Evolutionary conservation across 306 rosid genomes (phyloP).

Genomic region (Acacia confusa): DNA sequence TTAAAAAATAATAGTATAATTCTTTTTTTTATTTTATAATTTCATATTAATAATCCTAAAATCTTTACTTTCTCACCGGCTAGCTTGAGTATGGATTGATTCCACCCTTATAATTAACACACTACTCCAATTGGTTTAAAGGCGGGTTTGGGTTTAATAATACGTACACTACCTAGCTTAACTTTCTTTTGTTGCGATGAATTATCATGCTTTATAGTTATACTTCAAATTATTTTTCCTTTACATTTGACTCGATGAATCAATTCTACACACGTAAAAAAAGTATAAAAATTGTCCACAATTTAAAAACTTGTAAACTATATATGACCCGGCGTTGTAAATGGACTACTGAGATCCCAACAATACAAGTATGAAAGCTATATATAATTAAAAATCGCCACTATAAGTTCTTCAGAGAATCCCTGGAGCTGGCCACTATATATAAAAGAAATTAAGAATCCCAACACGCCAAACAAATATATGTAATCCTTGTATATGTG

Average conservation of each 20-base stretch:
- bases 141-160: too few relatives aligned
- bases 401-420: background rate
- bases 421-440: background rate
- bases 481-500: background rate
- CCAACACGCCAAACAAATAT: background rate
- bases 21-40: too few relatives aligned
- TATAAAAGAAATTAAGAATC: background rate
- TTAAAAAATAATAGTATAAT: too few relatives aligned
- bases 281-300: background rate
- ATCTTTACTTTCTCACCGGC: too few relatives aligned
- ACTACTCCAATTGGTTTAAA: too few relatives aligned
- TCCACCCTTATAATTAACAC: too few relatives aligned
- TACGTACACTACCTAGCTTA: conserved; percentile 15
- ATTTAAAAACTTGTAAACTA: background rate
- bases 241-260: background rate
- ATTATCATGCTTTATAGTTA: background rate
- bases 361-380: background rate
- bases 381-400: background rate
- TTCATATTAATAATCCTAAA: too few relatives aligned
- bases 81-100: too few relatives aligned
- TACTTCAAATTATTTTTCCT: background rate
- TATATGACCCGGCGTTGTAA: background rate
- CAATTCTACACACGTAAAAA: background rate
- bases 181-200: background rate
- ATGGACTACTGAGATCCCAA: background rate